Evolutionary conservation across 495 filamentous ascomycete species (phyloP), one percentile per base, ranked within the genome.

Genomic region (Clohesyomyces aquaticus): DNA sequence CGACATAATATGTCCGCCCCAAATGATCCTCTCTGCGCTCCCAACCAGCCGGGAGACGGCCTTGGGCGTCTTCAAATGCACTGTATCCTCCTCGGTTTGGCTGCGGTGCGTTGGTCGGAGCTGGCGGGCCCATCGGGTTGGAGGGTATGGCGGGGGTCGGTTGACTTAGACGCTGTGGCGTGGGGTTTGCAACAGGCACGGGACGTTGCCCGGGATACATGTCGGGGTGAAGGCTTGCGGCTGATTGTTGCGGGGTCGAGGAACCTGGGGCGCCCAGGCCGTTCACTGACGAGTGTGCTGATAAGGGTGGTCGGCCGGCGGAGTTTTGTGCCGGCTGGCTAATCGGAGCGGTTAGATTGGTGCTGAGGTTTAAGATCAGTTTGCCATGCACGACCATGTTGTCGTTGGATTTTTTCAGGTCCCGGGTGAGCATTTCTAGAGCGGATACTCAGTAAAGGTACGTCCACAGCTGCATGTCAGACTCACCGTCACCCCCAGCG

Each of bases 311-410:
- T 21, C 76, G 63, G 32, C 43, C 55, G 10, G 52, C 21, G 16
- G 51, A 48, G 49, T 27, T 47, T n/a, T 69, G 55, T 19, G 42
- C 42, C 19, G 59, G 29, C 38, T 64, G 67, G 41, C 23, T 77
- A 56, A 82, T 81, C 1, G 88, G 82, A 27, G 80, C 69, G 28
- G 76, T 79, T 14, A 97, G 83, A 71, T 98, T 96, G 2, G 93
- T 96, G 4, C 93, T 96, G 10, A 98, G 81, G 72, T 93, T 96
- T 53, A 98, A 85, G 70, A 98, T 98, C 28, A 98, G 84, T 75
- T 98, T 98, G 55, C 94, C 94, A 75, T 98, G 93, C 11, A 98
- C 94, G 35, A 97, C 90, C 32, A 98, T 85, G 71, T 98, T 98
- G 74, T 98, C 94, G 53, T 91, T 97, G 12, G 95, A 97, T 77